Conservation (phyloP, 1,139 yeast species). For the Yamadazyma aaseri region DNA sequence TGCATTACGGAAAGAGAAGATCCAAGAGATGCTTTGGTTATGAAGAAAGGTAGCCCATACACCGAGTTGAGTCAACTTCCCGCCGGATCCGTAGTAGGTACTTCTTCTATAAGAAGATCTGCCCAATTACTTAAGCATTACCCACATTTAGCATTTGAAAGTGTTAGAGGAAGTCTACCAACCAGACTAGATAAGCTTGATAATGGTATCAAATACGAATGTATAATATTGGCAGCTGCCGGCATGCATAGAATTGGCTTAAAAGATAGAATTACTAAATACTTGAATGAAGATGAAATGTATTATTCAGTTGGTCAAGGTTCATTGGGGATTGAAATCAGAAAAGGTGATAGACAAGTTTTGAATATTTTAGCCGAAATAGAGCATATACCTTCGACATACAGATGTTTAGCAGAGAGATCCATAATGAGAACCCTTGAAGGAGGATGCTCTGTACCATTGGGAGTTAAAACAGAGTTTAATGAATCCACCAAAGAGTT, state of each 20-base stretch:
- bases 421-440: slow-evolving; percentile 83
- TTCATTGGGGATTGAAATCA: slow-evolving; percentile 88
- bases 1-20: slow-evolving; percentile 83
- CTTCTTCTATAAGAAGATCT: slow-evolving; percentile 89
- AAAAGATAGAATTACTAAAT: slow-evolving; percentile 67
- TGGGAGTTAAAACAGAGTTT: slow-evolving; percentile 76
- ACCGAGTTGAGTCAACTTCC: slow-evolving; percentile 72
- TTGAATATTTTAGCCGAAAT: slow-evolving; percentile 59
- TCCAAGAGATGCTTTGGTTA: slow-evolving; percentile 91
- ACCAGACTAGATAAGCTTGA: slow-evolving; percentile 82
- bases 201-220: slow-evolving; percentile 61
- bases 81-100: slow-evolving; percentile 83
- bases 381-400: slow-evolving; percentile 65
- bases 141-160: slow-evolving; percentile 52
- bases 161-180: slow-evolving; percentile 84
- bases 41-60: slow-evolving; percentile 67
- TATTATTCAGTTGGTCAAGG: slow-evolving; percentile 98
- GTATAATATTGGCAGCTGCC: slow-evolving; percentile 89
- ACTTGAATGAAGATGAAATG: slow-evolving; percentile 79
- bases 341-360: slow-evolving; percentile 62
- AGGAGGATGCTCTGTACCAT: slow-evolving; percentile 98
- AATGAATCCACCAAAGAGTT: slow-evolving; percentile 43
- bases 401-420: slow-evolving; percentile 89
- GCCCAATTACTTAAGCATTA: slow-evolving; percentile 53
- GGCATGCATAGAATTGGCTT: slow-evolving; percentile 78